These are phyloP conservation scores for Crassisporium funariophilum DNA, from an alignment of 768 basidiomycete species.

Conservation along the genomic window DNA sequence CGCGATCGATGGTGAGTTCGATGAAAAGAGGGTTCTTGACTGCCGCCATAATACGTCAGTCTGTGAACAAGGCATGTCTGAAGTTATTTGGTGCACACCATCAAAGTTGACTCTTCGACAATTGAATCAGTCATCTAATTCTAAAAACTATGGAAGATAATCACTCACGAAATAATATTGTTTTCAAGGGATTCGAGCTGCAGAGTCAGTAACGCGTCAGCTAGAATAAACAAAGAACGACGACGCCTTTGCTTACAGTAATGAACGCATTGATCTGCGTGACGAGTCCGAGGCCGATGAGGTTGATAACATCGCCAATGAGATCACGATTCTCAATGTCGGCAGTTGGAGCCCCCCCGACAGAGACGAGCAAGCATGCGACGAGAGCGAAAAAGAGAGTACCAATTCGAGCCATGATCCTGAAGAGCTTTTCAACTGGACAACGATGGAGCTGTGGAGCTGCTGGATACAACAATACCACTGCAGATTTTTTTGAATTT, in stretches of 20 bases:
- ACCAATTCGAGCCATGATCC: constrained; percentile 7
- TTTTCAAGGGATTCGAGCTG: constrained; percentile 36
- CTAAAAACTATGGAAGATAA: not conserved
- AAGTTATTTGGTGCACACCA: constrained; percentile 16
- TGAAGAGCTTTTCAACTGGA: not conserved
- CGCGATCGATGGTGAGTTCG: constrained; percentile 45
- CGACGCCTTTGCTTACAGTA: constrained; percentile 37
- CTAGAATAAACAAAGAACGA: not conserved
- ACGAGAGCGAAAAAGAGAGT: constrained; percentile 26
- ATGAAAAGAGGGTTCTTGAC: constrained; percentile 42
- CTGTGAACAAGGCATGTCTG: not conserved
- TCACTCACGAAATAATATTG: constrained; percentile 37
- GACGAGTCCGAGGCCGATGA: constrained; percentile 38
- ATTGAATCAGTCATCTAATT: not conserved
- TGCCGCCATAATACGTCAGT: no score
- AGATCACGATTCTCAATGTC: constrained; percentile 20
- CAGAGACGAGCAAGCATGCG: constrained; percentile 26
- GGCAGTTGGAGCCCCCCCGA: constrained; percentile 19
- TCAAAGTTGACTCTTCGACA: constrained; percentile 36
- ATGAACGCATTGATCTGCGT: constrained; percentile 36
- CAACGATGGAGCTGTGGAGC: no score
- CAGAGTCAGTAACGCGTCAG: not conserved
- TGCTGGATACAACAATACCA: no score
- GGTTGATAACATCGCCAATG: constrained; percentile 42
- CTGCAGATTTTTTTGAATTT: no score